Base-by-base conservation (phyloP, 2,329 filamentous ascomycete species). In the Drechslerella dactyloides region DNA sequence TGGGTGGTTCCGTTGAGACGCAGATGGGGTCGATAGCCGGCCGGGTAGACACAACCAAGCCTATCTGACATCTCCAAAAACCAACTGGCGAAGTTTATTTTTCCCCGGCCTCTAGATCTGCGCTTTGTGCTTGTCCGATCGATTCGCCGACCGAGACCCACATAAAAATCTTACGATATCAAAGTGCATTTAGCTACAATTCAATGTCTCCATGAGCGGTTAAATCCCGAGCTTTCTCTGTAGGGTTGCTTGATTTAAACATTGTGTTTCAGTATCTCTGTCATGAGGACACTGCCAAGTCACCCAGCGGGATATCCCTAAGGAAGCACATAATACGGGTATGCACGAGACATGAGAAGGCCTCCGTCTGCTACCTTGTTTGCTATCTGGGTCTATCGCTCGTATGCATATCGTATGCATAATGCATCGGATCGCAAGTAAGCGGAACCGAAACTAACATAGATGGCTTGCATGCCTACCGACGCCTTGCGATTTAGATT, bases 71-170 rank as follows among this genome's bases (percentile, higher is more conserved):
- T 42, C 4, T 42, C 15, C 13, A 13, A 13, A 15, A 17, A 15
- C n/a, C 11, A 17, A 15, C 37, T 42, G 37, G 15, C 1, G 21
- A 58, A 21, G n/a, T 7, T 21, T 17, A 5, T 4, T 40, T 4
- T 40, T 42, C 48, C 56, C 54, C 21, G n/a, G 50, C 17, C 44
- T 17, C 23, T 53, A 46, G n/a, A 58, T 46, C 54, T 13, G 27
- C 17, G 11, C 19, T 50, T 19, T 30, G 27, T 50, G 13, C 50
- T 24, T 15, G 21, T 21, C n/a, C 44, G 54, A 70, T 70, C 65
- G 65, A 70, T 70, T 48, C 44, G 44, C 44, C 44, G 44, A 48
- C 65, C 52, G 53, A 46, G 58, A 58, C 35, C 52, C 33, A 54
- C 17, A 52, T 23, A 52, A 33, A 8, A 3, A 33, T n/a, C n/a